Base-by-base conservation (phyloP, 768 basidiomycete species). In the Tricholoma sp. region DNA sequence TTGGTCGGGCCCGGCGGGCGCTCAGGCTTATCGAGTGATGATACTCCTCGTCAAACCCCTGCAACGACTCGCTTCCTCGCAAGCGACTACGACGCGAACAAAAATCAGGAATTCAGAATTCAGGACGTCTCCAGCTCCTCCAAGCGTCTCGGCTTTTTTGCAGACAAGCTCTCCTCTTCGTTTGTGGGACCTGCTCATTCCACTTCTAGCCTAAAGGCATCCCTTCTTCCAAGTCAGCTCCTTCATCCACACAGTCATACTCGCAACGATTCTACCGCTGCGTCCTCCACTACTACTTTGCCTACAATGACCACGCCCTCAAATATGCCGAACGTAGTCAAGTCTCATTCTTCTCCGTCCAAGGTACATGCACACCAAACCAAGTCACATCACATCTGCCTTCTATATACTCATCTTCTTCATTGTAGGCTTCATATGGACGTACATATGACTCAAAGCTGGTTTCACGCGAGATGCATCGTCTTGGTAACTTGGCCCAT, bases 381-480 rank as follows among this genome's bases (percentile, higher is more conserved):
- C 21, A 18, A 8, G 46, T 55, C 31, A 5, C 47, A 14, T 54
- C 14, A 41, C 19, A 50, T 47, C 14, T 60, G 52, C 52, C 55
- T 49, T 55, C 52, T 56, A 31, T 59, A 54, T 60, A 54, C 52
- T 61, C 59, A 53, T 59, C 41, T 53, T 41, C 49, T 57, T 56
- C 22, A 32, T 35, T 46, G 47, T 58, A 79, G 82, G 71, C 79
- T 37, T 80, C 83, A 9, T 82, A 87, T 67, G 79, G 82, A 21
- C 84, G 89, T 19, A 89, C 88, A 0, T 91, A 90, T 70, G 88
- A 90, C 72, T 78, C 86, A 14, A 89, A 91, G 68, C 76, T 89
- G 49, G 88, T 92, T 61, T 82, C 87, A 2, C 83, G 88, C 39
- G 91, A 93, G 70, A 91, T 93, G 89, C 89, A 91, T 65, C 82